Evolutionary conservation across 306 rosid species (phyloP), one percentile per base, ranked within the genome.

Genomic region (Canavalia ensiformis): DNA sequence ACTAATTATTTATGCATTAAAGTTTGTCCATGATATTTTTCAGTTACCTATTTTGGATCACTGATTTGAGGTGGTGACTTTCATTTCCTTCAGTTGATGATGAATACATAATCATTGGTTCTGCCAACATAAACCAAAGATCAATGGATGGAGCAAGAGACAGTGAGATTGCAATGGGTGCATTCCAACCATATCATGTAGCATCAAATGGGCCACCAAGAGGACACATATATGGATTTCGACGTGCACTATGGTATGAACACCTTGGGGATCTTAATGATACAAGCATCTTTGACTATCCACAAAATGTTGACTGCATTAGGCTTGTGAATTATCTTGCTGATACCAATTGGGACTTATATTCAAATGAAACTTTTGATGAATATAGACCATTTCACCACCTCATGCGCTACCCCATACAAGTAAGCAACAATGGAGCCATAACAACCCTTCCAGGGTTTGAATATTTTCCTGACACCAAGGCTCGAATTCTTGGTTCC

Each of bases 101-200:
- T 79, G 99, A 95, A 64, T 93, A 91, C 91, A 93, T 93, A 78
- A 89, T 95, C 63, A 77, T 93, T 71, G 98, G 99, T 78, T 93
- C 98, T 2, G 92, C 97, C 8, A 93, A 95, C 90, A 93, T 95
- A 72, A 95, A 95, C 86, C 92, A 91, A 34, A 93, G 97, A 74
- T 95, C 94, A 29, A 93, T 95, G 97, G 98, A 91, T 76, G 98
- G 98, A 7, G 93, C 83, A 70, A 89, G 99, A 74, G 99, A 93
- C 92, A 86, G 86, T 0, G 96, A 95, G 91, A 93, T 95, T 58
- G 94, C 97, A 34, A 93, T 91, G 94, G 98, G 99, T 12, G 99
- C 90, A 80, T 93, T 85, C 68, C 99, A 93, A 72, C 94, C 92
- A 5, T 11, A 72, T 4, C 87, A 93, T 58, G 29, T 90, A 63